phyloP scores from a whole-genome alignment of 495 filamentous ascomycete genomes.

The Aspergillus conjunctus region DNA sequence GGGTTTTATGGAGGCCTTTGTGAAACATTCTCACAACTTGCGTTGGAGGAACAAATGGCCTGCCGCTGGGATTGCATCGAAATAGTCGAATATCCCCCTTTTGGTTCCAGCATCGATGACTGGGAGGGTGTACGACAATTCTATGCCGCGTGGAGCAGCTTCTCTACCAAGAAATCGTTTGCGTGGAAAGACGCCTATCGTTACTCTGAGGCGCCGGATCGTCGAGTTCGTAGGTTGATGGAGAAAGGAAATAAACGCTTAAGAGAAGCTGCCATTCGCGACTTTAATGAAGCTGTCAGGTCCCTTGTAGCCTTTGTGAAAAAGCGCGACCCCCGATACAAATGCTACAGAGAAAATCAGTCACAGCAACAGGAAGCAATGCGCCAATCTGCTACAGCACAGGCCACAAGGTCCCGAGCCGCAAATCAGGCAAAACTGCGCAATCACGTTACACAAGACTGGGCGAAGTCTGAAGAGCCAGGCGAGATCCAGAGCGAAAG shows the following conservation, averaged over 20 bases:
- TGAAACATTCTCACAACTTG: constrained; percentile 75
- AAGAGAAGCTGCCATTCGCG: constrained; percentile 78
- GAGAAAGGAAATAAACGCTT: constrained; percentile 92
- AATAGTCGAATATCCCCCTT: constrained; percentile 70
- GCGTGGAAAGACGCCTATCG: constrained; percentile 86
- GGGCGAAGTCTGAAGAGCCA: constrained; percentile 63
- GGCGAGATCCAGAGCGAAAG: constrained; percentile 62
- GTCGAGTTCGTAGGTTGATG: constrained; percentile 78
- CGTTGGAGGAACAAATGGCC: constrained; percentile 75
- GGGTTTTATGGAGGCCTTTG: constrained; percentile 84
- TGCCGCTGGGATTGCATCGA: constrained; percentile 66
- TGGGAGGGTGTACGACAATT: constrained; percentile 77
- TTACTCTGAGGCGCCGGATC: constrained; percentile 82
- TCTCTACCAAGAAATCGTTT: constrained; percentile 83
- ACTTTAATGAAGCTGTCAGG: constrained; percentile 92
- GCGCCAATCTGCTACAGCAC: constrained; percentile 75
- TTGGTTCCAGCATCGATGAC: constrained; percentile 67
- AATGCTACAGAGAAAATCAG: constrained; percentile 67
- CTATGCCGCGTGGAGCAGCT: constrained; percentile 78
- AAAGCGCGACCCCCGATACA: constrained; percentile 87
- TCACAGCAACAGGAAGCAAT: constrained; percentile 77
- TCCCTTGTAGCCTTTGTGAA: constrained; percentile 88
- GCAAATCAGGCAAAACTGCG: constrained; percentile 75
- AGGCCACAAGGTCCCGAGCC: constrained; percentile 80
- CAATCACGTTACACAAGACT: constrained; percentile 69